Base-by-base conservation (phyloP, 306 rosid genomes). In the Cicer arietinum region DNA sequence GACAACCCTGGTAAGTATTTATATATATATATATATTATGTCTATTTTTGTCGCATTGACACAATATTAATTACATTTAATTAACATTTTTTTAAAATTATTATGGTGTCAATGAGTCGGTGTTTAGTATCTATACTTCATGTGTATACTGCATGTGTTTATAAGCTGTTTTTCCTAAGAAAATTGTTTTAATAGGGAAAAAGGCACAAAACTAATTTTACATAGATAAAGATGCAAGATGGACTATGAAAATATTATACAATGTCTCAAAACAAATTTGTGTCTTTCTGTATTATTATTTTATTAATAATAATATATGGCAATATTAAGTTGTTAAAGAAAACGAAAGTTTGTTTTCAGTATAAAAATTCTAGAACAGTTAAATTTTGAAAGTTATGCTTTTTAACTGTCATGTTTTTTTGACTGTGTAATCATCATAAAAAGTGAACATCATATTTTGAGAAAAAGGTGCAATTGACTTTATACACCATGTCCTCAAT, bases 1-100 rank as follows among this genome's bases (percentile, higher is more conserved):
- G 95, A 93, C 43, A 93, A 93, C 59, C 96, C 96, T 80, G 98
- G 98, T 92, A 59, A 1, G 43, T 43, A 41, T 50, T 42, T 65
- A 14, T 65, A 14, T 17, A 25, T 25, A 25, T 25, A 25, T 25
- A 25, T 25, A 25, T 25, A 25, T 25, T 25, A 25, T 25, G 4
- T 25, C 35, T 25, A 25, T 25, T 25, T 25, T 25, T 2, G 35
- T 25, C 35, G 35, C 35, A 25, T 25, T 25, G 35, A 25, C 35
- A 3, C 5, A 30, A 30, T 3, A 30, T 5, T 3, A 5, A 30
- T 0, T 3, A 30, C 3, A 30, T 30, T 3, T 30, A 30, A 30
- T 30, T 30, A 3, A 30, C 3, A 3, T 0, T 30, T 30, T 30
- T 30, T 30, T 30, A 0, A 30, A 30, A 30, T 30, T 30, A 30